Evolutionary conservation across 73 alveolate genomes (phyloP).

Genomic region (Symbiodinium pilosum): DNA sequence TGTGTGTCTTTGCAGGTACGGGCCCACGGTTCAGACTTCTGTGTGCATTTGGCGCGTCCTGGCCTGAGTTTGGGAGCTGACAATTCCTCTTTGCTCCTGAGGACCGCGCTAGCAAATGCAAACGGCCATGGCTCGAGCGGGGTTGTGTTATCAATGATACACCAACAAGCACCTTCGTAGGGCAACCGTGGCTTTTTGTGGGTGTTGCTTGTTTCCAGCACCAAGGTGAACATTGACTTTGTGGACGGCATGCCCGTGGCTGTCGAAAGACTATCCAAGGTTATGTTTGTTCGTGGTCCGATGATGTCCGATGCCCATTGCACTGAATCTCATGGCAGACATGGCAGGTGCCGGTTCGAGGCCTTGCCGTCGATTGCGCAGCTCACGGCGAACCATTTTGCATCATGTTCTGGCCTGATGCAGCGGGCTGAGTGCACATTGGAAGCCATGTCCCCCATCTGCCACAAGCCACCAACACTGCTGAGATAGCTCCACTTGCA

Average conservation of each 20-base stretch:
- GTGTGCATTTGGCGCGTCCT: constrained; percentile 39
- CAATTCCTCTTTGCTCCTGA: not conserved
- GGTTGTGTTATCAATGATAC: not conserved
- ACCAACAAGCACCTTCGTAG: not conserved
- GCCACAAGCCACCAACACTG: not conserved
- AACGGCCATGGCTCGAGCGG: not conserved
- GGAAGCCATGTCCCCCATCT: too few species aligned
- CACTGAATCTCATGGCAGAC: not conserved
- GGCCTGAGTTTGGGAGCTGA: not conserved
- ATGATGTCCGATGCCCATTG: too few species aligned
- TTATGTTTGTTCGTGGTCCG: not conserved
- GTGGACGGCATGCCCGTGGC: constrained; percentile 24
- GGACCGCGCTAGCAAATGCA: too few species aligned
- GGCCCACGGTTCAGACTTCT: constrained; percentile 24
- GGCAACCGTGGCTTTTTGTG: too few species aligned
- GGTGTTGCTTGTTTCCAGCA: too few species aligned
- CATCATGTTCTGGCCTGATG: constrained; percentile 66
- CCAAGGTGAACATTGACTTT: constrained; percentile 29
- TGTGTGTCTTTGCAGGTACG: constrained; percentile 4
- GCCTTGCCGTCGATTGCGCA: constrained; percentile 63
- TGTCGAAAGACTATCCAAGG: constrained; percentile 43
- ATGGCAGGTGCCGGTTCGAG: constrained; percentile 49
- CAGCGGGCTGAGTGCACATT: not conserved
- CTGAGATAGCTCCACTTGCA: not conserved
- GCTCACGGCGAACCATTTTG: constrained; percentile 87